Conservation (phyloP, 192 early-diverging fungal genomes). For the Coemansia sp. region DNA sequence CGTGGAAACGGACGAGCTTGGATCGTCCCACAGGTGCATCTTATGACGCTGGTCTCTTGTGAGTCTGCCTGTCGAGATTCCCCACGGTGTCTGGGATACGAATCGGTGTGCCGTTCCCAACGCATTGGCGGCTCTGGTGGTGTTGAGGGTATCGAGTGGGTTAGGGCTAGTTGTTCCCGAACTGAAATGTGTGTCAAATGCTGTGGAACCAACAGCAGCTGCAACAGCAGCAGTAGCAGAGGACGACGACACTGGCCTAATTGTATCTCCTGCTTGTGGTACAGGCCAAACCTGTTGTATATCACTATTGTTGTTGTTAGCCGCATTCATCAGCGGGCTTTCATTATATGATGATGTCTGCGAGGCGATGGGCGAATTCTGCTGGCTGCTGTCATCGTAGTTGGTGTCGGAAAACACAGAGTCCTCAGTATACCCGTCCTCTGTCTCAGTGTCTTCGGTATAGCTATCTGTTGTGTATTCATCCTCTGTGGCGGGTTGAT, state of each 20-base stretch:
- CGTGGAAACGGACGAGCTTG: background rate
- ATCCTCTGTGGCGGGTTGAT: constrained; percentile 12
- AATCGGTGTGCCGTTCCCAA: constrained; percentile 44
- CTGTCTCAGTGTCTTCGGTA: constrained; percentile 33
- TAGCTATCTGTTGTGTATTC: constrained; percentile 34
- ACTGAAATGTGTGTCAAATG: constrained; percentile 24
- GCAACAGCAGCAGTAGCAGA: background rate
- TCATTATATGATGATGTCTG: background rate
- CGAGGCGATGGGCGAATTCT: background rate
- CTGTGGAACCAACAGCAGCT: background rate
- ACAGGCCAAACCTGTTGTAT: background rate
- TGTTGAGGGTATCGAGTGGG: constrained; percentile 5
- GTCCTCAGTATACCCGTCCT: constrained; percentile 34
- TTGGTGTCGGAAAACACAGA: constrained; percentile 49
- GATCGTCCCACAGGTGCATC: constrained; percentile 44
- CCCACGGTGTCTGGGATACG: constrained; percentile 53
- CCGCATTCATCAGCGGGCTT: background rate
- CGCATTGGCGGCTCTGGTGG: constrained; percentile 18
- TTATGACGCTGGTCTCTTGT: constrained; percentile 46
- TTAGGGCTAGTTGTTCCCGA: constrained; percentile 36
- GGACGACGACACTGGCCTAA: background rate
- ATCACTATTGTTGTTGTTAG: background rate
- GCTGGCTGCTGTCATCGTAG: constrained; percentile 10
- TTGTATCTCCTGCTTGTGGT: background rate
- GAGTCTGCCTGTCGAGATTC: constrained; percentile 38